These are phyloP conservation scores for Kodamaea leandrae DNA, from an alignment of 805 yeast genomes.

Conservation along the genomic window DNA sequence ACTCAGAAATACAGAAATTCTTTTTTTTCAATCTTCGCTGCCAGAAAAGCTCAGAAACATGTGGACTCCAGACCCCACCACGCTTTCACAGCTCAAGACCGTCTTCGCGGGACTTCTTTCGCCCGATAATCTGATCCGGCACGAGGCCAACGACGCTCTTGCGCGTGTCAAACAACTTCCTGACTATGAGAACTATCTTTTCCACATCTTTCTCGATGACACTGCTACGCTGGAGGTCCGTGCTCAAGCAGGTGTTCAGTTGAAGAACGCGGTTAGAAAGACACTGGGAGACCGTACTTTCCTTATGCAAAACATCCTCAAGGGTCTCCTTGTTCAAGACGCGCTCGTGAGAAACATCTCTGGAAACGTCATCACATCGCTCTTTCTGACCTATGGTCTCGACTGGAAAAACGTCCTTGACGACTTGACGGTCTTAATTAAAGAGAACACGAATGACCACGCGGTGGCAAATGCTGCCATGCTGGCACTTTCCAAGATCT, in stretches of 20 bases:
- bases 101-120: conserved; percentile 75
- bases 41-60: too few species aligned
- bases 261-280: conserved; percentile 60
- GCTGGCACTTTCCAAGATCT: conserved; percentile 78
- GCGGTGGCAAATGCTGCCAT: conserved; percentile 67
- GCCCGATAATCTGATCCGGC: conserved; percentile 50
- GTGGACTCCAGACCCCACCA: conserved; percentile 69
- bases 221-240: conserved; percentile 53
- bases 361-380: conserved; percentile 83
- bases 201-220: conserved; percentile 58
- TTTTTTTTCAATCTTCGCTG: too few species aligned
- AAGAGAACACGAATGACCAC: conserved; percentile 18
- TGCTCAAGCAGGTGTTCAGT: conserved; percentile 83
- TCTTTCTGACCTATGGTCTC: conserved; percentile 68
- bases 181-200: conserved; percentile 78
- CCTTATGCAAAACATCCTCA: conserved; percentile 43
- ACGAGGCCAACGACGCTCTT: conserved; percentile 70
- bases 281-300: conserved; percentile 26
- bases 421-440: background rate
- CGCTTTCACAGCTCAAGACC: conserved; percentile 60
- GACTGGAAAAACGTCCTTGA: background rate
- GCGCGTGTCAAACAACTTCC: conserved; percentile 66
- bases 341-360: conserved; percentile 79
- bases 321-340: conserved; percentile 55
- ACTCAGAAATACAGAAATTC: too few species aligned